Evolutionary conservation across 768 basidiomycete genomes (phyloP).

Genomic region (Suillus discolor): DNA sequence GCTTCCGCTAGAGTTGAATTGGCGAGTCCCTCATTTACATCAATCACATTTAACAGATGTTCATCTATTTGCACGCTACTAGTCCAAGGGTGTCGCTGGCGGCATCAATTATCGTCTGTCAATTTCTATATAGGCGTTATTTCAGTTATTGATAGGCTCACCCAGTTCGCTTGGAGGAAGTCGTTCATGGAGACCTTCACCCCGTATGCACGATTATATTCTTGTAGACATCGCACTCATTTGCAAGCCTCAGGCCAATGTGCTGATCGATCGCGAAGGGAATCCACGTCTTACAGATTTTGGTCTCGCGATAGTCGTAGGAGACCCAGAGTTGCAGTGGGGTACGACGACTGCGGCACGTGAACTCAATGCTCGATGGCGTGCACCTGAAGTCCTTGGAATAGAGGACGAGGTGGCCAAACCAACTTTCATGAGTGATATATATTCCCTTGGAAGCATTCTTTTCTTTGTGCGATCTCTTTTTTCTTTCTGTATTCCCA

Average conservation of each 20-base stretch:
- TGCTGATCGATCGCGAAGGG: slow-evolving; percentile 19
- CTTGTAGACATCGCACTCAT: not conserved
- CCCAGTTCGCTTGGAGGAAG: slow-evolving; percentile 16
- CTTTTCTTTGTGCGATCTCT: slow-evolving; percentile 11
- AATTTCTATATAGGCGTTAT: not conserved
- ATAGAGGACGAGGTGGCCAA: not conserved
- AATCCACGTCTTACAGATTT: slow-evolving; percentile 46
- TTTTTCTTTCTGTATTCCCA: not conserved
- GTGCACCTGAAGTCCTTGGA: slow-evolving; percentile 40
- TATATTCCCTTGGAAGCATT: slow-evolving; percentile 39
- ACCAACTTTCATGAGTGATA: slow-evolving; percentile 34
- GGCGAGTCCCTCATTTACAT: not conserved
- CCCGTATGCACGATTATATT: not conserved
- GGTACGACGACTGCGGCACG: slow-evolving; percentile 31
- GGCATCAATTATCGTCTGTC: slow-evolving; percentile 18
- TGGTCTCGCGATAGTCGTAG: slow-evolving; percentile 43
- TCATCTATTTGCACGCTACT: not conserved
- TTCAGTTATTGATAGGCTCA: not conserved
- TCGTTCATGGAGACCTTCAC: slow-evolving; percentile 22
- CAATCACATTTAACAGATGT: not conserved
- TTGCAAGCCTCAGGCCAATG: slow-evolving; percentile 16
- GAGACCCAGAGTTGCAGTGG: slow-evolving; percentile 30
- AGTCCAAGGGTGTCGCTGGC: slow-evolving; percentile 16
- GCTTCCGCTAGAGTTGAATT: not conserved
- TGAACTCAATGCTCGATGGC: slow-evolving; percentile 43